These are phyloP conservation scores for Ormosia semicastrata DNA, from an alignment of 306 rosid genomes.

Conservation along the genomic window DNA sequence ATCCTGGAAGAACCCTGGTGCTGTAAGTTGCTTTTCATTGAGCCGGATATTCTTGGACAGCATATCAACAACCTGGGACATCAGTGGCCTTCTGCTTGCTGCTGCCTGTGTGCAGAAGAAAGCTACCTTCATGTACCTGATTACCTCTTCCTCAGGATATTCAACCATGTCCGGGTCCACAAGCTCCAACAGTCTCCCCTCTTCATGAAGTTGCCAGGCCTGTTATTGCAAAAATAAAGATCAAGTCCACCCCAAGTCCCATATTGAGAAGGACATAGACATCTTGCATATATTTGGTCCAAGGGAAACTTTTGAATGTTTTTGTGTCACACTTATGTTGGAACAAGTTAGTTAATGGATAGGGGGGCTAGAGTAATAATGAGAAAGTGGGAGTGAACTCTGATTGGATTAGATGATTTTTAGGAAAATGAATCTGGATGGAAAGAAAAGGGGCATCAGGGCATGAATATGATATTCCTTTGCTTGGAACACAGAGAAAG, in stretches of 20 bases:
- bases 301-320: no score
- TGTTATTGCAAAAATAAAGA: conserved; percentile 26
- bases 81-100: conserved; percentile 74
- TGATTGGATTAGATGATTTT: no score
- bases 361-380: no score
- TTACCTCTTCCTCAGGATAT: conserved; percentile 67
- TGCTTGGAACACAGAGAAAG: no score
- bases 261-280: not conserved
- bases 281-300: not conserved
- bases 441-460: no score
- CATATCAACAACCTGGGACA: conserved; percentile 86
- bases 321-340: no score
- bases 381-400: no score
- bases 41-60: conserved; percentile 66
- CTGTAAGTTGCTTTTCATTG: conserved; percentile 73
- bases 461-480: no score
- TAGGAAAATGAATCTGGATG: no score
- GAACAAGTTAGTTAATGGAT: no score
- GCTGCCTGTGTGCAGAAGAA: conserved; percentile 94
- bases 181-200: conserved; percentile 70
- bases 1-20: conserved; percentile 76
- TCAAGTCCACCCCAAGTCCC: not conserved
- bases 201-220: conserved; percentile 95
- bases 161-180: conserved; percentile 69
- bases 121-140: conserved; percentile 87